Base-by-base conservation (phyloP, 768 basidiomycete species). In the Lactifluus rugatus region DNA sequence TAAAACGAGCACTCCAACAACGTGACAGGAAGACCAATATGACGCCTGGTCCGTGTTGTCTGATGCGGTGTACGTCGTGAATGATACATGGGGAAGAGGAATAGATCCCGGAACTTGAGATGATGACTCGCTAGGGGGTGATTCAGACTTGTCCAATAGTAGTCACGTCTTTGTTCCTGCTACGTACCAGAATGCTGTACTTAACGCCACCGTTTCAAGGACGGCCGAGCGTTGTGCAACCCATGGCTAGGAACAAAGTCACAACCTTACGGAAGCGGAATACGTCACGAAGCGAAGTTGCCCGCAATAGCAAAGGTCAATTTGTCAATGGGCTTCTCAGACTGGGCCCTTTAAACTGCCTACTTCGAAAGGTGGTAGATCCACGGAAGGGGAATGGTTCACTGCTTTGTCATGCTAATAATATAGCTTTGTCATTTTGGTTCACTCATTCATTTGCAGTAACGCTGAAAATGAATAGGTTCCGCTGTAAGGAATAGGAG, bases 1-100 rank as follows among this genome's bases (percentile, higher is more conserved):
- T 54, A 50, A 54, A 54, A 45, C 54, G 26, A 60, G 26, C 37
- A 55, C 54, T 41, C 54, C 44, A 56, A 21, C 59, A 56, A 60
- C 13, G 6, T 56, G 54, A 60, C 58, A 60, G 59, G 48, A 26
- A 36, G 17, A 28, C 48, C 32, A 17, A 21, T 28, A 41, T 17
- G 19, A 36, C 44, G 36, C 31, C 16, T 25, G 16, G 44, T 46
- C 42, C 7, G 58, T 39, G 25, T 14, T 46, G 48, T 55, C 26
- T 34, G 53, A 50, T 60, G 31, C 39, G 8, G 34, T 13, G 26
- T 6, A 1, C 50, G 44, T 41, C 6, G 17, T 19, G 32, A 36
- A 17, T 8, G 31, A 39, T 28, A 9, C 31, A 49, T 44, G 52
- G 8, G 32, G 25, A 41, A 46, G 9, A 36, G 41, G 52, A 21